These are phyloP conservation scores for Lipomyces spencermartinsiae DNA, from an alignment of 805 yeast genomes.

Conservation along the genomic window DNA sequence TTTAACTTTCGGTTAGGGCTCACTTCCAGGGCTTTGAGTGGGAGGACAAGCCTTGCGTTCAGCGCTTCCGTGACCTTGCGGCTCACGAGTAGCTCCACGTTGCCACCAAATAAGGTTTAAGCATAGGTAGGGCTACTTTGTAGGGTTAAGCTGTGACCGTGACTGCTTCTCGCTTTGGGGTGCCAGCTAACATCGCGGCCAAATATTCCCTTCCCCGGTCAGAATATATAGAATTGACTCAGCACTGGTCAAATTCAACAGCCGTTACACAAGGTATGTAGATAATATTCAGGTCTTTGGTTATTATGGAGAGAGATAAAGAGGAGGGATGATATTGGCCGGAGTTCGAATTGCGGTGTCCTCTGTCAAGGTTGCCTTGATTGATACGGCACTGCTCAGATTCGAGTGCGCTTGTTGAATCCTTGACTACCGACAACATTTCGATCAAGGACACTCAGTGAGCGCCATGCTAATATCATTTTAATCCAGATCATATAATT, in stretches of 20 bases:
- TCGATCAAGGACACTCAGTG: slow-evolving; percentile 32
- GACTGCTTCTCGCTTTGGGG: too few relatives aligned
- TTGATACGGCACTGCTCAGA: not conserved
- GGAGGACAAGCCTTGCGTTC: too few relatives aligned
- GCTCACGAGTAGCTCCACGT: too few relatives aligned
- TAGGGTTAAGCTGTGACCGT: too few relatives aligned
- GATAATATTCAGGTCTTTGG: slow-evolving; percentile 2
- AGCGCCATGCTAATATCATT: slow-evolving; percentile 17
- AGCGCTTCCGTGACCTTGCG: too few relatives aligned
- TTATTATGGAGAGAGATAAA: slow-evolving; percentile 7
- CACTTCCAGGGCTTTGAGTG: too few relatives aligned
- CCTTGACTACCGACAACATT: slow-evolving; percentile 14
- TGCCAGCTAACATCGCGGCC: too few relatives aligned
- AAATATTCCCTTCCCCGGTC: too few relatives aligned
- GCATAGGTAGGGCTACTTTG: too few relatives aligned
- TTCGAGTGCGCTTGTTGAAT: slow-evolving; percentile 29
- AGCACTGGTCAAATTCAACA: slow-evolving; percentile 4
- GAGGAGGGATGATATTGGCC: slow-evolving; percentile 1
- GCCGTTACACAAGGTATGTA: slow-evolving; percentile 14
- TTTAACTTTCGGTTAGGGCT: too few relatives aligned
- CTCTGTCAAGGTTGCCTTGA: slow-evolving; percentile 17
- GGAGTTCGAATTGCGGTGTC: slow-evolving; percentile 12
- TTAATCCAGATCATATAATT: slow-evolving; percentile 16
- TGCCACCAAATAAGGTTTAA: too few relatives aligned
- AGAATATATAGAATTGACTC: not conserved